Percentiles rank a stretch among this genome's conserved stretches.
Conservation (phyloP, 495 filamentous ascomycete species). For the Penicillium macrosclerotiorum region DNA sequence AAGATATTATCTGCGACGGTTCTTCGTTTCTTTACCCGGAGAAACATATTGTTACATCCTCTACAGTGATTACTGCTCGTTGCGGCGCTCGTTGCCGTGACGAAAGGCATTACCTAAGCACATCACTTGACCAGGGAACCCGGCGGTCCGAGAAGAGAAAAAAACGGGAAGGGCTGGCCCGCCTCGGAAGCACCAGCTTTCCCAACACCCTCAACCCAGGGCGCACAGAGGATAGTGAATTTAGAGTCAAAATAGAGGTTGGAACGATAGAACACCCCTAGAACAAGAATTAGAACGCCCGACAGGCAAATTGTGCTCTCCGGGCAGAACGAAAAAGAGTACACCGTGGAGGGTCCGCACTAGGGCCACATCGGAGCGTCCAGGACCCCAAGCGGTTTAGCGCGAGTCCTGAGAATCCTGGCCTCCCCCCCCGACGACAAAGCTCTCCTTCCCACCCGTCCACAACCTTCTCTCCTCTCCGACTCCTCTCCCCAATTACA, state of each 20-base stretch:
- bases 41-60: too few relatives aligned
- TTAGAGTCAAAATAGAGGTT: conserved; percentile 15
- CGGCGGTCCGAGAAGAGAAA: conserved; percentile 45
- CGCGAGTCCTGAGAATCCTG: conserved; percentile 45
- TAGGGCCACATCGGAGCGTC: conserved; percentile 50
- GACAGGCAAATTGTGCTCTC: neutral
- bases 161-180: conserved; percentile 38
- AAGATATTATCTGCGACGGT: too few relatives aligned
- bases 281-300: neutral
- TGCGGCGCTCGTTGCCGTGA: conserved; percentile 40
- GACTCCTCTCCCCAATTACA: conserved; percentile 48
- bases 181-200: conserved; percentile 18
- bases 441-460: conserved; percentile 54
- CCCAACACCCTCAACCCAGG: neutral
- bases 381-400: conserved; percentile 45
- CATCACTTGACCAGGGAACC: conserved; percentile 32
- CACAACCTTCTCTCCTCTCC: conserved; percentile 48
- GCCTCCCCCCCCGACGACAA: conserved; percentile 50
- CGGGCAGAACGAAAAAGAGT: conserved; percentile 3
- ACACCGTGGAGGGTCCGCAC: conserved; percentile 28
- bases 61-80: too few relatives aligned
- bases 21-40: too few relatives aligned
- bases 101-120: conserved; percentile 39
- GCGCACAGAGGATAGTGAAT: conserved; percentile 1
- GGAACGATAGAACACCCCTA: neutral